Base-by-base conservation (phyloP, 495 filamentous ascomycete species). In the Astrocystis sublimbata region DNA sequence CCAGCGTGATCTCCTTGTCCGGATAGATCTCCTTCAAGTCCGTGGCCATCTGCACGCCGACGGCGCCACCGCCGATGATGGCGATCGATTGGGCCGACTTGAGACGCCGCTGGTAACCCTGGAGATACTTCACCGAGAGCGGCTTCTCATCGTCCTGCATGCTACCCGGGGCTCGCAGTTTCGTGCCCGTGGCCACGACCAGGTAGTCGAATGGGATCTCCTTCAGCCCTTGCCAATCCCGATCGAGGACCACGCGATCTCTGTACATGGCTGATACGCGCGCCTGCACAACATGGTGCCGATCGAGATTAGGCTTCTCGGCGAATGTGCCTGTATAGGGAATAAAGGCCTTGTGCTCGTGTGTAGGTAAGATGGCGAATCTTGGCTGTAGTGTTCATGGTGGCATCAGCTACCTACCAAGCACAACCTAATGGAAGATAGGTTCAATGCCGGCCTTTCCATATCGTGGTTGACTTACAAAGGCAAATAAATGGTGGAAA, bases 11-110 rank as follows among this genome's bases (percentile, higher is more conserved):
- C 12, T 77, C 66, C 65, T 87, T 87, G 0, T 80, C 73, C 0
- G 81, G 83, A 56, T 84, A 85, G 15, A 76, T 69, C 50, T 81
- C 82, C 65, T 85, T 86, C 26, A 86, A 66, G 63, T 88, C 86
- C 13, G 79, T 78, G 1, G 84, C 83, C 73, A 86, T 79, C 65
- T 88, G 80, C 10, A 88, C 78, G 0, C 85, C 85, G 0, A 86
- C 84, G 3, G 85, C 83, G 8, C 86, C 86, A 7, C 85, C 86
- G 8, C 86, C 86, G 3, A 86, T 73, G 33, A 88, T 75, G 3
- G 78, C 65, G 64, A 88, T 78, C 0, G 75, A 78, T 9, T 69
- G 62, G 3, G 82, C 69, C 1, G 43, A 7, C 13, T 53, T 24
- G 21, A 82, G 70, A 17, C 71, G 49, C 6, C 35, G 23, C 21